Evolutionary conservation across 371 early-diverging fungal species (phyloP), one percentile per base, ranked within the genome.

Genomic region (Encephalitozoon romaleae): DNA sequence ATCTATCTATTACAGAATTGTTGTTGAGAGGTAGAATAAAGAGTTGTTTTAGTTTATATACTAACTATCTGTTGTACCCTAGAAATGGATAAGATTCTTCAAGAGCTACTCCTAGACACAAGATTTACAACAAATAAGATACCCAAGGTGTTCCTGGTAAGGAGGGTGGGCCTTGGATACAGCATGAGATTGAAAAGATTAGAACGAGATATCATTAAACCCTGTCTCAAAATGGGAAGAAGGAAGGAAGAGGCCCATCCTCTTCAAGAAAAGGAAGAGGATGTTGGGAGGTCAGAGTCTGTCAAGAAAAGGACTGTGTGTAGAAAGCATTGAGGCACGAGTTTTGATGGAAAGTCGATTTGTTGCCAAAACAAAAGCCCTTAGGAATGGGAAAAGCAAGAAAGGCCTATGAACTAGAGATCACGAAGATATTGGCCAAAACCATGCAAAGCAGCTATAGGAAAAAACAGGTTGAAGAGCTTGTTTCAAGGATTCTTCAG

Each of bases 1-100:
- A 78, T 92, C 91, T 80, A 88, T 94, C 77, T 92, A 92, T 80
- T 94, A 93, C 86, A 89, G 94, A 65, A 86, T 93, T 12, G 84
- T 84, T 23, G 74, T 72, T 28, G 80, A 78, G 18, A 71, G 51
- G 69, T 23, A 54, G 54, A 59, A 59, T 59, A 59, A 59, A 59
- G 21, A 34, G 34, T 12, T 59, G 38, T 18, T 28, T 59, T 59
- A n/a, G 59, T 59, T 30, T 11, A 34, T 9, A 42, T 5, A 47
- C 18, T 47, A 21, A 5, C 21, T 21, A 18, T 47, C 49, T 47
- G 49, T 18, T 2, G 2, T 1, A 18, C 59, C 59, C 45, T 63
- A 2, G 34, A n/a, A 63, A 59, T 72, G 72, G 45, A 34, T 1
- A 28, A 18, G 11, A 18, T 72, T 39, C 26, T 53, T 18, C 28